Evolutionary conservation across 2,329 filamentous ascomycete species (phyloP), one percentile per base, ranked within the genome.

Genomic region (Mollisia scopiformis): DNA sequence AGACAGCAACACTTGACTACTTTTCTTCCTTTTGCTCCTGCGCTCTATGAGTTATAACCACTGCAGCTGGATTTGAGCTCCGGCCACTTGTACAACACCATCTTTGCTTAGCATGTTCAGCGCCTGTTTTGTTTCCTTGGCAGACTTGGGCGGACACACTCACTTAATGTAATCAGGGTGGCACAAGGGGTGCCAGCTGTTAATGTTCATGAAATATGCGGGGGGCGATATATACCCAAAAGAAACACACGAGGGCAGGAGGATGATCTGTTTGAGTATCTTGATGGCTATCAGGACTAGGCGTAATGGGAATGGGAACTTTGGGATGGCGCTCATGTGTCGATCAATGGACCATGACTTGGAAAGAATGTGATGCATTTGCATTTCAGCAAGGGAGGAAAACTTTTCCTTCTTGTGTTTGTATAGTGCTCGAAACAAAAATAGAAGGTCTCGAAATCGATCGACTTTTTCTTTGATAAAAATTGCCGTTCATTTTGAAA

Each of bases 81-180:
- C 37, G 61, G 53, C 57, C 57, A 63, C 54, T 55, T 67, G 65
- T 68, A 69, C 56, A 65, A 66, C 58, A 65, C 56, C 55, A 62
- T 53, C 35, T 52, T 43, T 60, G 46, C 49, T 59, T 61, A 64
- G 62, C 59, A 66, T 62, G 58, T 66, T 65, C 43, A 65, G 67
- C 67, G 58, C 51, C 55, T 62, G 57, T 28, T 50, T 57, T 52
- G 30, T 53, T 57, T 54, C n/a, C 39, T 47, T 59, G 46, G 23
- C 37, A 28, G 21, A 39, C 37, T n/a, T 27, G 56, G 33, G 61
- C 56, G 56, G 13, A 47, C 39, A 61, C 54, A 58, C 57, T 63
- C 62, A 55, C 63, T 66, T 70, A 70, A 70, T 70, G 68, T 69
- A 70, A 68, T 68, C 58, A 63, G 51, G 37, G 50, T 56, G 59